Evolutionary conservation across 305 asterid genomes (phyloP).

Genomic region (Fraxinus nigra): DNA sequence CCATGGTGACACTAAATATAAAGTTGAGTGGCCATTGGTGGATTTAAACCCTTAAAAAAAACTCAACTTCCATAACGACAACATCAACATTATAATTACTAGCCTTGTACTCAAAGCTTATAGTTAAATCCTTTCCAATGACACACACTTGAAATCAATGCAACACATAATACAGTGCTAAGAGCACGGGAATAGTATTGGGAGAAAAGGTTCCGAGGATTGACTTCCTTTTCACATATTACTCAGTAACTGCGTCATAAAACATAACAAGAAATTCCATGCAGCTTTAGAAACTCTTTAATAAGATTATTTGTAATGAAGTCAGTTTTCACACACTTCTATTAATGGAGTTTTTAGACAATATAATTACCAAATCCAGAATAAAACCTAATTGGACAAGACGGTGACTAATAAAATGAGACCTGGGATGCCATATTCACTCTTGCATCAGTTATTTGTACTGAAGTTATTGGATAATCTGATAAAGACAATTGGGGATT

Average conservation of each 20-base stretch:
- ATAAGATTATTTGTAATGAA: not conserved
- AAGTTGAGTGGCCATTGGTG: no score
- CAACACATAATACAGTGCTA: not conserved
- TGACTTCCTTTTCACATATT: not conserved
- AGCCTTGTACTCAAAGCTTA: not conserved
- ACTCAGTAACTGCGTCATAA: not conserved
- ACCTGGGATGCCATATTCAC: not conserved
- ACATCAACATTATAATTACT: not conserved
- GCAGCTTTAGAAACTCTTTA: not conserved
- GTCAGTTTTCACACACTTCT: not conserved
- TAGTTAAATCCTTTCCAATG: not conserved
- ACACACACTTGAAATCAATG: not conserved
- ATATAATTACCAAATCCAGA: not conserved
- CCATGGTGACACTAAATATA: no score
- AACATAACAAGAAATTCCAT: not conserved
- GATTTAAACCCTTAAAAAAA: not conserved
- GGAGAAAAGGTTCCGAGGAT: not conserved
- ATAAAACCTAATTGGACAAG: not conserved
- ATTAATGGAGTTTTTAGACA: no score
- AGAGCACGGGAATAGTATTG: not conserved
- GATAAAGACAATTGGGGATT: not conserved
- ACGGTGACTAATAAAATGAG: not conserved
- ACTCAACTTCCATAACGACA: not conserved
- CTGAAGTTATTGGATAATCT: not conserved
- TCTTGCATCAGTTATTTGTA: not conserved